These are phyloP conservation scores for Starmerella potacharoeniae DNA, from an alignment of 805 yeast genomes.

Conservation along the genomic window DNA sequence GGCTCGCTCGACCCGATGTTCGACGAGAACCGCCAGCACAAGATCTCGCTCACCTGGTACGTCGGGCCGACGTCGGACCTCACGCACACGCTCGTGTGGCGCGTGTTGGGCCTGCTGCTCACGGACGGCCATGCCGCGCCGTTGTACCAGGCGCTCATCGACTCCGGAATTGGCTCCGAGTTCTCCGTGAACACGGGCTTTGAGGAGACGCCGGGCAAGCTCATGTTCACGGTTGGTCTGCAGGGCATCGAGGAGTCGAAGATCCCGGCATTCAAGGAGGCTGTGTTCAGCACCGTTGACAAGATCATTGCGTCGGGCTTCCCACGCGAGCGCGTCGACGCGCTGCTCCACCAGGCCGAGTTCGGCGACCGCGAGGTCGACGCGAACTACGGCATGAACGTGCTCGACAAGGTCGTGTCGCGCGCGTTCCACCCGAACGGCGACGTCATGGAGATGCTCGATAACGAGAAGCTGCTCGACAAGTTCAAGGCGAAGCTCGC, in stretches of 20 bases:
- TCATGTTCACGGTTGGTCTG: constrained; percentile 73
- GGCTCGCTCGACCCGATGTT: constrained; percentile 81
- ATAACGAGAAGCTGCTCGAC: constrained; percentile 48
- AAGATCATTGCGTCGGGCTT: constrained; percentile 37
- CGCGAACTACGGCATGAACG: constrained; percentile 76
- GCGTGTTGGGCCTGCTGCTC: constrained; percentile 55
- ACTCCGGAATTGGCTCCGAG: constrained; percentile 73
- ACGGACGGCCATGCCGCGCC: constrained; percentile 91
- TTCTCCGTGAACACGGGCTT: constrained; percentile 80
- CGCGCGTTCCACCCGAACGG: constrained; percentile 77
- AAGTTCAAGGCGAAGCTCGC: constrained; percentile 53
- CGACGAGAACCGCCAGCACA: constrained; percentile 55
- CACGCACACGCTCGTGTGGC: constrained; percentile 61
- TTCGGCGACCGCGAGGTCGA: constrained; percentile 73
- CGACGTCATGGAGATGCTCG: constrained; percentile 50
- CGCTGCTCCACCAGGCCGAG: constrained; percentile 80
- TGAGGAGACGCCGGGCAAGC: constrained; percentile 65
- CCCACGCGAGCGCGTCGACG: constrained; percentile 56
- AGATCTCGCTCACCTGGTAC: constrained; percentile 80
- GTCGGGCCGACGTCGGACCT: constrained; percentile 61
- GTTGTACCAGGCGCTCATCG: constrained; percentile 74
- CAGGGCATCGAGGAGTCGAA: constrained; percentile 54
- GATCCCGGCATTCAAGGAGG: constrained; percentile 36
- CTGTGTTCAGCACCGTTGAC: constrained; percentile 39
- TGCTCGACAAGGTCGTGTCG: constrained; percentile 64